Percentiles rank a stretch among this genome's conserved stretches.
Evolutionary conservation across 106 monocot genomes (phyloP).

Genomic region (Allium cepa): DNA sequence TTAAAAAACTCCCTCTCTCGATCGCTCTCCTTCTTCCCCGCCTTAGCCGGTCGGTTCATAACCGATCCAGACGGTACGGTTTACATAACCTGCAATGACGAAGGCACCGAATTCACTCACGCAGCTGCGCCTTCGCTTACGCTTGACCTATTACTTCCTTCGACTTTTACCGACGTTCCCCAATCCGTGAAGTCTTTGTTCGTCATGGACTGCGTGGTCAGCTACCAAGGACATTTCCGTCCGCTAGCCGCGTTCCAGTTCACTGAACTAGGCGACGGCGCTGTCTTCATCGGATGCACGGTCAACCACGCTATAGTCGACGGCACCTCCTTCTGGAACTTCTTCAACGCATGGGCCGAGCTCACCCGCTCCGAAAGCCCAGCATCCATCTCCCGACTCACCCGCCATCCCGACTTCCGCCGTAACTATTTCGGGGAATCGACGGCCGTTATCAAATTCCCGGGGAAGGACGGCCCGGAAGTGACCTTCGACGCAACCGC

Average conservation of each 20-base stretch:
- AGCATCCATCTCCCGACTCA: neutral
- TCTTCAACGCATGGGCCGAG: conserved; percentile 85
- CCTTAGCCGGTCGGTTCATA: conserved; percentile 67
- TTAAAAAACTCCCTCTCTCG: conserved; percentile 56
- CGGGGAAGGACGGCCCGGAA: conserved; percentile 25
- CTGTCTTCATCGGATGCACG: conserved; percentile 63
- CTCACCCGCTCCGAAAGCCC: conserved; percentile 39
- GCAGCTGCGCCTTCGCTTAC: conserved; percentile 36
- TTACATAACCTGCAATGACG: conserved; percentile 54
- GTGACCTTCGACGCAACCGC: conserved; percentile 45
- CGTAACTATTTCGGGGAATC: conserved; percentile 71
- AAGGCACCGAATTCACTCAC: conserved; percentile 61
- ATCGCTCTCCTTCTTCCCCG: conserved; percentile 55
- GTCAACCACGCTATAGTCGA: conserved; percentile 85
- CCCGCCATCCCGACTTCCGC: conserved; percentile 44
- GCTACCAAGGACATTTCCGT: conserved; percentile 65
- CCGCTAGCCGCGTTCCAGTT: conserved; percentile 75
- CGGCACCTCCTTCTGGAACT: conserved; percentile 93
- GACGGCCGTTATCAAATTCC: conserved; percentile 48
- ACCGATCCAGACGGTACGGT: conserved; percentile 43
- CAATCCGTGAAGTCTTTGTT: conserved; percentile 42
- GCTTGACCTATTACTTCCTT: conserved; percentile 25
- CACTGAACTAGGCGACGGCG: conserved; percentile 75
- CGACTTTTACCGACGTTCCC: conserved; percentile 37
- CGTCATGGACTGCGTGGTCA: conserved; percentile 47